Percentiles rank a stretch among this genome's conserved stretches.
phyloP scores from a whole-genome alignment of 176 grass and related monocot species.

The Poa pratensis region DNA sequence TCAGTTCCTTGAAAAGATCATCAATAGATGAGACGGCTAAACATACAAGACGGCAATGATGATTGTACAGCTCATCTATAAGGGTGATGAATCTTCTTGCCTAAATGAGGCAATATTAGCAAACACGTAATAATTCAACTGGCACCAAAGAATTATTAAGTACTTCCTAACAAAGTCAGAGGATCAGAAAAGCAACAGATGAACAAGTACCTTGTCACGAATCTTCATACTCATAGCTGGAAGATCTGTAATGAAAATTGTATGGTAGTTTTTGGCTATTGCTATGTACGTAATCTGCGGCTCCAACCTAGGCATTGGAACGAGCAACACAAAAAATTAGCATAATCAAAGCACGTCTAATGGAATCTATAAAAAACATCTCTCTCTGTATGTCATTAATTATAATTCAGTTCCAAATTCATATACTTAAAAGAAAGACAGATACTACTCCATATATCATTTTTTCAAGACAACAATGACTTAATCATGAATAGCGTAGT shows the following conservation, averaged over 20 bases:
- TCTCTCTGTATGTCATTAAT: not conserved
- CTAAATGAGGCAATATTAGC: conserved; percentile 47
- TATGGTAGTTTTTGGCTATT: conserved; percentile 86
- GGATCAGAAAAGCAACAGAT: conserved; percentile 1
- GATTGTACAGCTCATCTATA: conserved; percentile 93
- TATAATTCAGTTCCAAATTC: conserved; percentile 25
- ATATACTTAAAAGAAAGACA: not conserved
- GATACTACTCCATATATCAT: not conserved
- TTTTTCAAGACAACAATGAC: not conserved
- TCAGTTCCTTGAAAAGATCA: conserved; percentile 91
- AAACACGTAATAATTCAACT: conserved; percentile 6
- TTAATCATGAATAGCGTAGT: conserved; percentile 1
- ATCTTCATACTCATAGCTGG: conserved; percentile 99
- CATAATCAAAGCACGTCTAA: not conserved
- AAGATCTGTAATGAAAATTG: conserved; percentile 89
- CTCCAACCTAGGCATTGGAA: conserved; percentile 64
- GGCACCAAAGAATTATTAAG: not conserved
- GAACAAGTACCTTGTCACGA: conserved; percentile 93
- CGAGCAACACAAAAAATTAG: conserved; percentile 9
- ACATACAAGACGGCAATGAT: conserved; percentile 84
- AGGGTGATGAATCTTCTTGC: conserved; percentile 93
- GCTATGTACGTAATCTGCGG: conserved; percentile 99
- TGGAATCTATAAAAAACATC: not conserved
- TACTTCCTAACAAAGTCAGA: conserved; percentile 9
- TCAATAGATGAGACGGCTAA: conserved; percentile 82